Base-by-base conservation (phyloP, 1,284 basidiomycete species). In the Irpex rosettiformis region DNA sequence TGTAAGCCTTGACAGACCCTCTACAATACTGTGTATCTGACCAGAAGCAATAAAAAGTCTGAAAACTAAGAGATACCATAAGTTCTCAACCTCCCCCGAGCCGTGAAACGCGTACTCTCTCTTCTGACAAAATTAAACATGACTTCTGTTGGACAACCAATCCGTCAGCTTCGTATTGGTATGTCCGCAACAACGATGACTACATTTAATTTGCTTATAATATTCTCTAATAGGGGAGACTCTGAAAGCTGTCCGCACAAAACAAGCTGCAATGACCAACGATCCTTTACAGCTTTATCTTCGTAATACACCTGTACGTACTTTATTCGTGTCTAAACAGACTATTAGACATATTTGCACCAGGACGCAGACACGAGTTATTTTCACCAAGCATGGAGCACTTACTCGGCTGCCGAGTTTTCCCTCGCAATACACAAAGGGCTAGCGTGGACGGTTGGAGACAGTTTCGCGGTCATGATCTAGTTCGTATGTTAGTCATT, bases 401-500 rank as follows among this genome's bases (percentile, higher is more conserved):
- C 27, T 22, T n/a, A 25, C 21, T 11, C 24, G 16, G 25, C 27
- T 33, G 47, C 43, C 13, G 29, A 24, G 18, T 22, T 18, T 10
- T 37, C 37, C 18, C 10, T 48, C 27, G 48, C 45, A 18, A 21
- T 48, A 22, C n/a, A 24, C 18, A 52, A 42, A 29, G 33, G 53
- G 13, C 18, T 13, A 11, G 52, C 57, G 3, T 58, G 52, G 52
- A 58, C 57, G 3, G 53, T 55, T 10, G 53, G 54, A 30, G 52
- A 55, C 45, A 53, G 42, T 21, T 16, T 42, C 16, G 57, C 57
- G 16, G 27, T 55, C 8, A 18, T 58, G 30, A 30, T 47, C 22
- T 58, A 54, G 57, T 58, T 27, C 27, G 57, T 40, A 54, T 8
- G n/a, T n/a, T n/a, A n/a, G n/a, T n/a, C n/a, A n/a, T n/a, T n/a